A percentile compares a stretch with the other conserved stretches of the same genome.
These are phyloP conservation scores for Fermentozyma sake DNA, from an alignment of 1,139 yeast species.

Conservation along the genomic window DNA sequence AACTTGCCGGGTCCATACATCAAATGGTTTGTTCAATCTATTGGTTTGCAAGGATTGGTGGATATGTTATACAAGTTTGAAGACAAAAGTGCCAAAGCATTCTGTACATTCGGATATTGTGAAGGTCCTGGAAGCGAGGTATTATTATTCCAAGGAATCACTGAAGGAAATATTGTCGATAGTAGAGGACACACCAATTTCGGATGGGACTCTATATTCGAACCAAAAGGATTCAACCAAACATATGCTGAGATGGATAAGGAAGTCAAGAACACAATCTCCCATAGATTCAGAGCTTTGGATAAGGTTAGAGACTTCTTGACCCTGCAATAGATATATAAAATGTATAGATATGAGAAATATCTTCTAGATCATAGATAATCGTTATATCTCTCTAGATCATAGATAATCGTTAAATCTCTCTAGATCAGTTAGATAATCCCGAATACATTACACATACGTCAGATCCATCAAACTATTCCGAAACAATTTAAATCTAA, in stretches of 20 bases:
- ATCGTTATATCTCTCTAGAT: conserved; percentile 1
- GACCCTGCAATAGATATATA: conserved; percentile 9
- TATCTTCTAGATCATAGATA: background rate
- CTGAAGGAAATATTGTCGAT: conserved; percentile 73
- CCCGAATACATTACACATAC: too few relatives aligned
- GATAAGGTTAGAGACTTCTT: conserved; percentile 63
- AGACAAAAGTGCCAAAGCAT: conserved; percentile 81
- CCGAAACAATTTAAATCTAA: too few relatives aligned
- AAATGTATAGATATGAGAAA: conserved; percentile 1
- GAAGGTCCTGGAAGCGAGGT: conserved; percentile 75
- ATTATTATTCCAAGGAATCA: conserved; percentile 76
- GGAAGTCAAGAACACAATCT: conserved; percentile 66
- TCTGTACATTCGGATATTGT: conserved; percentile 90
- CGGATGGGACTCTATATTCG: conserved; percentile 93
- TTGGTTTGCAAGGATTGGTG: conserved; percentile 72
- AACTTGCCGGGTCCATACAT: conserved; percentile 86
- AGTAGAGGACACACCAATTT: conserved; percentile 76
- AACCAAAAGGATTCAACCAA: conserved; percentile 64
- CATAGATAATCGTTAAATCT: too few relatives aligned
- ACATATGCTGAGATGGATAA: conserved; percentile 95
- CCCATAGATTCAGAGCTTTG: conserved; percentile 85
- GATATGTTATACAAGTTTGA: conserved; percentile 76
- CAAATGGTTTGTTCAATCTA: conserved; percentile 78
- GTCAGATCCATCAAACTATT: too few relatives aligned
- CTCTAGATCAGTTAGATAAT: too few relatives aligned